Conservation (phyloP, 176 grass and related monocot species). For the Juncus inflexus region DNA sequence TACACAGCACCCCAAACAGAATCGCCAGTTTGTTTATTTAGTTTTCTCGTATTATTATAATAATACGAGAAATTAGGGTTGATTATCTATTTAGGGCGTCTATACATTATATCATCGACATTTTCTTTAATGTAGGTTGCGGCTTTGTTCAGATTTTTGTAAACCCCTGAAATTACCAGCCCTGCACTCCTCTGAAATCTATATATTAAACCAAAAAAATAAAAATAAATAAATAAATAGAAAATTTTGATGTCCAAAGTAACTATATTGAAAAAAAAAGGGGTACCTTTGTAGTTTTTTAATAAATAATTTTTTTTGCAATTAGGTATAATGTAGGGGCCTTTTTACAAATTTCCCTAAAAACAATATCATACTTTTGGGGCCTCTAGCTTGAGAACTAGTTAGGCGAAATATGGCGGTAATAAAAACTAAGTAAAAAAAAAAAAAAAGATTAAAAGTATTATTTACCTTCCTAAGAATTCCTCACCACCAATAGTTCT, state of each 20-base stretch:
- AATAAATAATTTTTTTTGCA: too few species aligned
- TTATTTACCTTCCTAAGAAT: conserved; percentile 51
- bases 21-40: conserved; percentile 16
- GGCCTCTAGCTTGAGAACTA: too few species aligned
- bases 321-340: too few species aligned
- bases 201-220: conserved; percentile 9
- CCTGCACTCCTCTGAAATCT: conserved; percentile 81
- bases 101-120: conserved; percentile 69
- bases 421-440: not conserved
- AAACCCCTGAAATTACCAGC: conserved; percentile 74
- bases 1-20: too few species aligned
- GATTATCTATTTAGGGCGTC: conserved; percentile 50
- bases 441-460: conserved; percentile 10
- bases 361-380: too few species aligned
- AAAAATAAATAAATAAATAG: conserved; percentile 4
- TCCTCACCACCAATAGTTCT: conserved; percentile 37
- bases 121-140: conserved; percentile 70
- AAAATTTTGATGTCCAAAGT: not conserved
- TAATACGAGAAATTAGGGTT: not conserved
- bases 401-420: too few species aligned
- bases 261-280: not conserved
- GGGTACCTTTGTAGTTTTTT: not conserved
- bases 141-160: conserved; percentile 57
- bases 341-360: too few species aligned
- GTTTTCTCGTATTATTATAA: not conserved